A percentile compares a stretch with the other conserved stretches of the same genome.
Evolutionary conservation across 495 filamentous ascomycete genomes (phyloP).

Genomic region (Letharia columbiana): DNA sequence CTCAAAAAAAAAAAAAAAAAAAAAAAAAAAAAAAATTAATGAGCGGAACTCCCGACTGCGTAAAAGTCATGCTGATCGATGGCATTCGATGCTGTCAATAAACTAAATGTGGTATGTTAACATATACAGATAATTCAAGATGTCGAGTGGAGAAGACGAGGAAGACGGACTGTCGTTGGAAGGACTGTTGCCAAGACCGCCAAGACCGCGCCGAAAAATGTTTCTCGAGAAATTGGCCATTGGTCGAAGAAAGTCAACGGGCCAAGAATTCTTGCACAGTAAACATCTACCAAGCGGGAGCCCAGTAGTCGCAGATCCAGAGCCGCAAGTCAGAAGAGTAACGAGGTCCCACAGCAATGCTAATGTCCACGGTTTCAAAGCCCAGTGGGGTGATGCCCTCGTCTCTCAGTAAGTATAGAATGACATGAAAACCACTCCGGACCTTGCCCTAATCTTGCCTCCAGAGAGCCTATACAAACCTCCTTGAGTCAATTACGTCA

Average conservation of each 20-base stretch:
- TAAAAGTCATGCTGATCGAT: neutral
- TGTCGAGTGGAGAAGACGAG: neutral
- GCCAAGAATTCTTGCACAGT: neutral
- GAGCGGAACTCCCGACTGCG: too few species aligned
- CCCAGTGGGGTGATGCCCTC: conserved; percentile 14
- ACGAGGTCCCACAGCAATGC: conserved; percentile 12
- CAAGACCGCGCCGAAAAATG: neutral
- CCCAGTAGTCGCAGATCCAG: neutral
- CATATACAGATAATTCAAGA: neutral
- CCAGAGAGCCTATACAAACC: conserved; percentile 15
- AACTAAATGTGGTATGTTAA: neutral
- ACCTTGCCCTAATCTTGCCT: neutral
- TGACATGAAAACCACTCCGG: too few species aligned
- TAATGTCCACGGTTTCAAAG: conserved; percentile 4
- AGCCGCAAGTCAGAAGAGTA: neutral
- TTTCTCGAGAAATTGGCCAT: neutral
- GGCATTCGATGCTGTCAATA: neutral
- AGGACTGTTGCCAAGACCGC: neutral
- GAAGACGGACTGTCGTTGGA: neutral
- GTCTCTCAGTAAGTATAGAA: conserved; percentile 12
- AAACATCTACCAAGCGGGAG: neutral
- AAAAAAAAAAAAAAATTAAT: too few species aligned
- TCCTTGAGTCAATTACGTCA: conserved; percentile 12
- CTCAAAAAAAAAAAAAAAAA: too few species aligned
- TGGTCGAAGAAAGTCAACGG: neutral